Evolutionary conservation across 257 asterid genomes (phyloP).

Genomic region (Anisodus tanguticus): DNA sequence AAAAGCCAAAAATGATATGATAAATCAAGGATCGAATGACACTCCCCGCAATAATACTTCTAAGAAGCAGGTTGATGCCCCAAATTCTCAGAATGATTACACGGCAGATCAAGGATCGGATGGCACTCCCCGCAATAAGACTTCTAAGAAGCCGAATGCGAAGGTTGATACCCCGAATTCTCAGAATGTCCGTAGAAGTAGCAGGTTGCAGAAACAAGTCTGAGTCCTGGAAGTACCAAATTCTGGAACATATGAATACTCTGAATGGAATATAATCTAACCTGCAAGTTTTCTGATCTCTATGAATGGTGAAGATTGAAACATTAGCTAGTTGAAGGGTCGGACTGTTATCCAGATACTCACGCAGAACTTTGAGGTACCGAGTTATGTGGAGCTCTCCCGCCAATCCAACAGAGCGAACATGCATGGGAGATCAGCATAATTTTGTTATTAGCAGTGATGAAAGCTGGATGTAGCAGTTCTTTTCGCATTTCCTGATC

Average conservation of each 20-base stretch:
- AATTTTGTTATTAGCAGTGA: not conserved
- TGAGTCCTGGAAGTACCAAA: not conserved
- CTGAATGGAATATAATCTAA: not conserved
- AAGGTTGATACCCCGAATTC: conserved; percentile 35
- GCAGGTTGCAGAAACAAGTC: conserved; percentile 42
- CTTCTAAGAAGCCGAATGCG: conserved; percentile 30
- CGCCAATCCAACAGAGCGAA: not conserved
- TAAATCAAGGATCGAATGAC: conserved; percentile 32
- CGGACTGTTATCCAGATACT: not conserved
- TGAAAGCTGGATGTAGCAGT: conserved; percentile 2
- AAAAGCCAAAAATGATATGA: conserved; percentile 38
- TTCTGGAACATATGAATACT: not conserved
- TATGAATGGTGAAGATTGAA: not conserved
- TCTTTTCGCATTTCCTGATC: not conserved
- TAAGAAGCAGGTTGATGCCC: conserved; percentile 34
- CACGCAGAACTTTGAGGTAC: not conserved
- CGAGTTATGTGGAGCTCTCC: not conserved
- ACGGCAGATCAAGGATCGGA: conserved; percentile 35
- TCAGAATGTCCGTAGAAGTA: conserved; percentile 39
- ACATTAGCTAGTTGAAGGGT: not conserved
- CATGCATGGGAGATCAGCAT: not conserved
- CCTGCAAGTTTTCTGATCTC: not conserved
- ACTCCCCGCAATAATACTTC: conserved; percentile 4
- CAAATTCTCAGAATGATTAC: conserved; percentile 34
- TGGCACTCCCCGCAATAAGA: conserved; percentile 2